Base-by-base conservation (phyloP, 129 eudicot species). In the Chrysanthemum lavandulifolium region DNA sequence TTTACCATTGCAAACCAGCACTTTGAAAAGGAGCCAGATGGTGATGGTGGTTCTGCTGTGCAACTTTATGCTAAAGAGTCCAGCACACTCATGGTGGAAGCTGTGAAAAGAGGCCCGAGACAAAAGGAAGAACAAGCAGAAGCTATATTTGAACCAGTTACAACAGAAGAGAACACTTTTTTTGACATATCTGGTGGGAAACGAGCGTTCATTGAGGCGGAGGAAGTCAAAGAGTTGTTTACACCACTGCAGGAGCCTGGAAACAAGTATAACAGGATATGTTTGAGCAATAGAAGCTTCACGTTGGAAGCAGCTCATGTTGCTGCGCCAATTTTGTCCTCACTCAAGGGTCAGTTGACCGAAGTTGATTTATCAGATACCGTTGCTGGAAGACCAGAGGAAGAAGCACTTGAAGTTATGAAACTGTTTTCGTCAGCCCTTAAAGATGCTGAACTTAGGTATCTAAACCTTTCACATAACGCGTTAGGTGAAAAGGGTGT, bases 401-500 rank as follows among this genome's bases (percentile, higher is more conserved):
- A 73, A 2, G 93, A 87, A 65, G 93, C 93, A 3, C 82, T 87
- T 50, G 84, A 87, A 68, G 93, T 84, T 29, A 84, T 87, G 89
- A 65, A 54, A 4, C 56, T 87, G 60, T 77, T 84, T 77, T 82
- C 94, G 16, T 58, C 64, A 48, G 85, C 89, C 3, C 82, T 85
- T n/a, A 82, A 82, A 75, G 94, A 85, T 56, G 73, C 79, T 63
- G 53, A 79, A 6, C 72, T 84, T 48, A 74, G 77, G 79, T 82
- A 59, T 55, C 73, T 87, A 47, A 67, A 85, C 50, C 80, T 87
- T 48, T 87, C 94, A 18, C 25, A 82, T 62, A 87, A 87, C 43
- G 90, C 90, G 0, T 52, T 87, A 67, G 94, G 90, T 23, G 94
- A 87, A 73, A 87, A 87, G 73, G 87, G 94, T 14, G 71, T 87